phyloP scores from a whole-genome alignment of 2,329 filamentous ascomycete genomes.

The Botrytis aclada region DNA sequence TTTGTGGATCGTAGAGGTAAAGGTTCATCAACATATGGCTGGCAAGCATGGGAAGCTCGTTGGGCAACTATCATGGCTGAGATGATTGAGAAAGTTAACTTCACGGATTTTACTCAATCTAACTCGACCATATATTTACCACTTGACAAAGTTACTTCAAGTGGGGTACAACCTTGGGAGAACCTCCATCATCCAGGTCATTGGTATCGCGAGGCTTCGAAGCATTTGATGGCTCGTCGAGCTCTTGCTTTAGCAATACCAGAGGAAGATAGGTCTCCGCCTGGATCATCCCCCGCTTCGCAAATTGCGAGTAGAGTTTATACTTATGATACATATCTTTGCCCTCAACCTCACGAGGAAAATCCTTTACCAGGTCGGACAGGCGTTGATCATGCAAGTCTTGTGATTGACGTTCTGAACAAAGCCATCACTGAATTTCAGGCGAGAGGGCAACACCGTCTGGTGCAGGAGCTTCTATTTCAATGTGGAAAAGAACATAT shows the following conservation, averaged over 20 bases:
- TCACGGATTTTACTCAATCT: conserved; percentile 49
- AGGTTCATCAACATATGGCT: conserved; percentile 85
- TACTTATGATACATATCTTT: conserved; percentile 64
- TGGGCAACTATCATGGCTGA: conserved; percentile 63
- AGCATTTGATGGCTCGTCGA: conserved; percentile 53
- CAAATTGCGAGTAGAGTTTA: conserved; percentile 51
- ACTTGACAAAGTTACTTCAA: conserved; percentile 54
- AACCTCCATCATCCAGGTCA: conserved; percentile 64
- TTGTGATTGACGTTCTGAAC: conserved; percentile 53
- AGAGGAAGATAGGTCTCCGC: conserved; percentile 55
- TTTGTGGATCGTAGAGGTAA: conserved; percentile 80
- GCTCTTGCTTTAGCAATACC: conserved; percentile 55
- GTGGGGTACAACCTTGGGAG: conserved; percentile 61
- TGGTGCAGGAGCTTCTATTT: conserved; percentile 53
- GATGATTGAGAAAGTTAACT: conserved; percentile 53
- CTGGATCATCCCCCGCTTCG: conserved; percentile 47
- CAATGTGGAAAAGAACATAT: conserved; percentile 57
- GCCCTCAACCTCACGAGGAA: conserved; percentile 60
- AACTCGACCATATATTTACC: conserved; percentile 49
- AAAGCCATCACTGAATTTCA: conserved; percentile 54
- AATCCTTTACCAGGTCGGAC: conserved; percentile 47
- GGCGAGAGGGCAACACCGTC: conserved; percentile 50
- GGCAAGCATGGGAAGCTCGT: conserved; percentile 88
- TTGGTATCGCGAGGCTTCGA: conserved; percentile 61
- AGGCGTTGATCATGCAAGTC: conserved; percentile 53